Evolutionary conservation across 768 basidiomycete genomes (phyloP), one percentile per base, ranked within the genome.

Genomic region (Sporobolomyces phaffii): DNA sequence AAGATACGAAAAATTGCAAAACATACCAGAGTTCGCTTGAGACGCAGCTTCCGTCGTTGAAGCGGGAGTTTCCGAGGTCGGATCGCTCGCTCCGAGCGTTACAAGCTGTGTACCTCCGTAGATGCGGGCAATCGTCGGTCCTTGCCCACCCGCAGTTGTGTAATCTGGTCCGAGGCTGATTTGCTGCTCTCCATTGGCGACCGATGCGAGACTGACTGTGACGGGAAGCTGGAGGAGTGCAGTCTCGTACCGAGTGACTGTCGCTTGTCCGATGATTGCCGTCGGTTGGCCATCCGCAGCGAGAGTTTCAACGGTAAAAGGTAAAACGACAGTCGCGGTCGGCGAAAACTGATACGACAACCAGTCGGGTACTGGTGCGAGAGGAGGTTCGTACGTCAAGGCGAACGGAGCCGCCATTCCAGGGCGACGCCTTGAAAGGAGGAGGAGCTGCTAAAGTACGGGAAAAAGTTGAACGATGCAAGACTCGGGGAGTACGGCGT

Each of bases 291-390:
- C 69, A 40, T 64, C 33, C 11, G 54, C n/a, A 9, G 28, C 14
- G 51, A 70, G 51, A 14, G 69, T 63, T 5, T 64, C 57, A 41
- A 53, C 26, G 31, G 69, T 70, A 47, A 49, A 70, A 15, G 47
- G 33, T 5, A 31, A 22, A 5, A 36, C 57, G 44, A 34, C 29
- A 17, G 69, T 70, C 7, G 52, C 53, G 22, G 64, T 65, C 2
- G 69, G 64, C 10, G 51, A 10, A 13, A 51, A 28, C 28, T 40
- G 45, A 43, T 60, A 60, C 44, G 50, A 54, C 18, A 65, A 57
- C 69, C 69, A 70, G n/a, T 50, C 31, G 2, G 69, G 69, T 9
- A 70, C 56, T 0, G 44, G 15, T 0, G 34, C 50, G 3, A 58
- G 36, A 0, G 64, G 50, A 1, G 60, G 20, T 20, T 34, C 41